phyloP scores from a whole-genome alignment of 2,329 filamentous ascomycete genomes.

The Nemania serpens region DNA sequence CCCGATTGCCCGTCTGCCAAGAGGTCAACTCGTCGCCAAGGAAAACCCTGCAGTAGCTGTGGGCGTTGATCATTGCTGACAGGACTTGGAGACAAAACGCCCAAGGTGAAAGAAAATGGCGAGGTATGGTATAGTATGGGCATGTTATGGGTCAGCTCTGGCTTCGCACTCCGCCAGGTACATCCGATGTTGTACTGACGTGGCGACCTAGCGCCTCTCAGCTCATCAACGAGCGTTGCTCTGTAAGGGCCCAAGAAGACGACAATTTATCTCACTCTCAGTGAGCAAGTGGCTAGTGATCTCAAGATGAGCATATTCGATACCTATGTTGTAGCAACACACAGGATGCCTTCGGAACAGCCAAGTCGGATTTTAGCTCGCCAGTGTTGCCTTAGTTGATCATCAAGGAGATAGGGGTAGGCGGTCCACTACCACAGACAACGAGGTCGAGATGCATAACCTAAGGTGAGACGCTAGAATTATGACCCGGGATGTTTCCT shows the following conservation, averaged over 20 bases:
- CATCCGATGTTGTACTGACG: conserved; percentile 6
- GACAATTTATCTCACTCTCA: background rate
- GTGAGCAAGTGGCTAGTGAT: background rate
- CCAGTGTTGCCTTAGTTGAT: background rate
- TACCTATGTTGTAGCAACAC: background rate
- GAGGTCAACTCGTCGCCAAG: conserved; percentile 15
- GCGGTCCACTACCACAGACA: background rate
- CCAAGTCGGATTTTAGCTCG: background rate
- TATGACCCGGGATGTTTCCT: background rate
- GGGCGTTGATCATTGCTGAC: background rate
- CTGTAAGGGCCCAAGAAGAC: background rate
- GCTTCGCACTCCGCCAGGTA: background rate
- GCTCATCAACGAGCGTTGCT: background rate
- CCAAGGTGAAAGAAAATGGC: background rate
- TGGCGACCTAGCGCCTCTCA: background rate
- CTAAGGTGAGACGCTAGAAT: background rate
- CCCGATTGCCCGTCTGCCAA: conserved; percentile 5
- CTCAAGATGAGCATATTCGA: background rate
- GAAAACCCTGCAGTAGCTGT: background rate
- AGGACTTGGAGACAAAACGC: background rate
- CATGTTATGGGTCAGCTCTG: background rate
- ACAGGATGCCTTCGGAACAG: background rate
- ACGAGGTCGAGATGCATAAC: background rate
- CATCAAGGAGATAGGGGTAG: background rate
- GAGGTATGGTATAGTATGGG: background rate